Evolutionary conservation across 2,329 filamentous ascomycete genomes (phyloP), one percentile per base, ranked within the genome.

Genomic region (Aspergillus fumigatus): DNA sequence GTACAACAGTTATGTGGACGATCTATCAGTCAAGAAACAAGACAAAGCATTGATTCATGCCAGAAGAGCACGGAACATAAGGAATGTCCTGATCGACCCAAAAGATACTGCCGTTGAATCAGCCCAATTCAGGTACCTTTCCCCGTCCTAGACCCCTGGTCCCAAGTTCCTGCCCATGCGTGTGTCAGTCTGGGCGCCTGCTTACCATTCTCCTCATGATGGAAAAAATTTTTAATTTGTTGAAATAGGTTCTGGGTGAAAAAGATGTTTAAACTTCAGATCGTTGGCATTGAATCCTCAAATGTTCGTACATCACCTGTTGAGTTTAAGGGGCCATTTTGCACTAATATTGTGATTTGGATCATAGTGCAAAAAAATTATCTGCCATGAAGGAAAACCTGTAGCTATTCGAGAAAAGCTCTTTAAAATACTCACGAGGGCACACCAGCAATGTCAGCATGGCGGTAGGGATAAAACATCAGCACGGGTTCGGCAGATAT

Each of bases 381-480:
- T 81, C 57, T 79, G 76, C 55, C 79, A 81, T 54, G 77, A 80
- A 61, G 76, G 75, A 5, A 80, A 80, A 59, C 79, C 79, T n/a
- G 78, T 80, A 29, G 79, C 79, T n/a, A 76, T 80, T 49, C 73
- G 78, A 19, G 79, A 81, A 61, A 79, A 80, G 57, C 62, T 81
- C 7, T 80, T 80, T 67, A 78, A 79, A 58, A 79, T 81, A 52
- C 70, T 81, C 52, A 80, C 77, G 43, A 76, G 71, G 50, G 78
- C 79, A 48, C 79, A 81, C 60, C 75, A 78, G 48, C 76, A 79
- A 65, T 80, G 78, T 47, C 76, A 80, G 54, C 79, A 81, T 64
- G 79, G 79, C 52, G 79, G 79, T n/a, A 72, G 79, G 52, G 79
- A 81, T 65, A 80, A 80, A 62, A 81, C 79, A 19, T 81, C 79